A percentile compares a stretch with the other conserved stretches of the same genome.
Conservation (phyloP, 164 flowering plant species). For the Cinnamomum chago region DNA sequence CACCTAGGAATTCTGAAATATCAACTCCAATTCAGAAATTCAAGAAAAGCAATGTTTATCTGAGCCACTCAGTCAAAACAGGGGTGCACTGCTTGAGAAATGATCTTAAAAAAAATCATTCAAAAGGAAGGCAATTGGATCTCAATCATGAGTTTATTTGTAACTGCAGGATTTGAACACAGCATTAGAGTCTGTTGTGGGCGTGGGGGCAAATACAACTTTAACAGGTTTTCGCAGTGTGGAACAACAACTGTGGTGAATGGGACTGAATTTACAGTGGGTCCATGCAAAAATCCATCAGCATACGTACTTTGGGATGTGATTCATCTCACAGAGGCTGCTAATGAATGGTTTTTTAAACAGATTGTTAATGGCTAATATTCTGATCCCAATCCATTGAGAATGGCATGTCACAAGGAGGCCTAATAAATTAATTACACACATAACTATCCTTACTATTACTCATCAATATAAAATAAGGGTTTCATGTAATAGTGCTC, state of each 20-base stretch:
- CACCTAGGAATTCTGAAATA: too few relatives aligned
- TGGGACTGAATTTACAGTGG: constrained; percentile 44
- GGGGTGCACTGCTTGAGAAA: too few relatives aligned
- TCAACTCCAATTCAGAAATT: too few relatives aligned
- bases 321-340: constrained; percentile 76
- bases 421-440: background rate
- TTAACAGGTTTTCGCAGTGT: constrained; percentile 45
- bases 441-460: too few relatives aligned
- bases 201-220: constrained; percentile 77
- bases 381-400: constrained; percentile 51
- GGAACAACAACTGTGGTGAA: constrained; percentile 39
- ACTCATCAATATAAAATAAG: too few relatives aligned
- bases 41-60: too few relatives aligned
- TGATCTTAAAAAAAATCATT: too few relatives aligned
- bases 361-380: constrained; percentile 47
- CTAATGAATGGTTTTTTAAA: constrained; percentile 55
- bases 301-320: constrained; percentile 68
- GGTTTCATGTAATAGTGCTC: too few relatives aligned
- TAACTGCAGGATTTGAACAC: constrained; percentile 45
- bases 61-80: too few relatives aligned
- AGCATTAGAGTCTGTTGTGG: constrained; percentile 71
- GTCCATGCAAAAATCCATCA: constrained; percentile 58
- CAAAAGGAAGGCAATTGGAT: too few relatives aligned
- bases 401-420: constrained; percentile 33
- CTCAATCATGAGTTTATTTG: background rate